Conservation (phyloP, 2,329 filamentous ascomycete genomes). For the Pseudofabraea citricarpa region DNA sequence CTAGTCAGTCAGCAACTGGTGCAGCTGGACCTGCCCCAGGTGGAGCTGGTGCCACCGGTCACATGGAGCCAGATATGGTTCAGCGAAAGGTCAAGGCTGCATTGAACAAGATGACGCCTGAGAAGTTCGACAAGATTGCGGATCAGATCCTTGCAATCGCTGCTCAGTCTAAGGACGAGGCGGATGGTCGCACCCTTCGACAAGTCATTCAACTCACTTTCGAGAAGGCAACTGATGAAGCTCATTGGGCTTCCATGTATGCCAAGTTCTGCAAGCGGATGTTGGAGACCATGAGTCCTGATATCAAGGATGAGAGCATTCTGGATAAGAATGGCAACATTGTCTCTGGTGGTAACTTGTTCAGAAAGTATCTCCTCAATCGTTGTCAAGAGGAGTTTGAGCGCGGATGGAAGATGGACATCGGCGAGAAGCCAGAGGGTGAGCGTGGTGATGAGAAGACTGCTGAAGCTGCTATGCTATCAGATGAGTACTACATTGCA, state of each 20-base stretch:
- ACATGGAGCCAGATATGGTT: slow-evolving; percentile 86
- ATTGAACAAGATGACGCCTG: slow-evolving; percentile 99
- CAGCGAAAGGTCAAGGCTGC: slow-evolving; percentile 98
- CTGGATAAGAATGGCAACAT: slow-evolving; percentile 84
- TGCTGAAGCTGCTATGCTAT: slow-evolving; percentile 76
- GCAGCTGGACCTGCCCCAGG: slow-evolving; percentile 38
- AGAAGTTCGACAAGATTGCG: slow-evolving; percentile 96
- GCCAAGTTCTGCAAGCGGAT: slow-evolving; percentile 97
- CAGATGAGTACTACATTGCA: slow-evolving; percentile 93
- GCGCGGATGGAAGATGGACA: slow-evolving; percentile 89
- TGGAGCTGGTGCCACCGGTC: slow-evolving; percentile 40
- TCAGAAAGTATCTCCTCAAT: slow-evolving; percentile 98
- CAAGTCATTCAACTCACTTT: slow-evolving; percentile 99
- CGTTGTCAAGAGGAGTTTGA: slow-evolving; percentile 98
- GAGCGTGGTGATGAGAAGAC: slow-evolving; percentile 47
- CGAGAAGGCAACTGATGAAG: slow-evolving; percentile 97
- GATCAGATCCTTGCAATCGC: slow-evolving; percentile 91
- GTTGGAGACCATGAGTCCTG: slow-evolving; percentile 89
- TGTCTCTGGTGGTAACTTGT: slow-evolving; percentile 86
- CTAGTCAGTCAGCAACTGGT: slow-evolving; percentile 30
- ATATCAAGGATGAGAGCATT: slow-evolving; percentile 94
- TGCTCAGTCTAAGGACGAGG: slow-evolving; percentile 91
- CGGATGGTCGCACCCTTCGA: slow-evolving; percentile 86
- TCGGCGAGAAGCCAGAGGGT: slow-evolving; percentile 74
- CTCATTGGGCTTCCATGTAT: slow-evolving; percentile 98